These are phyloP conservation scores for Podospora pseudoanserina DNA, from an alignment of 495 filamentous ascomycete genomes.

Conservation along the genomic window DNA sequence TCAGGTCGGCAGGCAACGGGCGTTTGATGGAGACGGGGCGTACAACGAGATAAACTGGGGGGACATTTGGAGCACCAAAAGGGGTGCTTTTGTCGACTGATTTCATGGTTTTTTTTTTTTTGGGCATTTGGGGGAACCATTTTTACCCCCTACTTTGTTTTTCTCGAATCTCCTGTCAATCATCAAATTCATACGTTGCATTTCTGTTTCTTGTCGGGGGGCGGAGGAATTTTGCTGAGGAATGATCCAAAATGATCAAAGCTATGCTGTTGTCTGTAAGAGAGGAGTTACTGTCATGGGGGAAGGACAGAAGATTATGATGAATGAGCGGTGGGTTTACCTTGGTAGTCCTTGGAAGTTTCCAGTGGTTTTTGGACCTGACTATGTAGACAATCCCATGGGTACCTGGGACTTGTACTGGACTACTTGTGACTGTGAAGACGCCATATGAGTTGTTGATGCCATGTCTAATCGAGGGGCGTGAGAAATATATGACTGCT, in stretches of 20 bases:
- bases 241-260: neutral
- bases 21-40: conserved; percentile 28
- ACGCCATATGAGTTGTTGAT: neutral
- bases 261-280: neutral
- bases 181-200: neutral
- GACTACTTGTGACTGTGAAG: neutral
- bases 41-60: conserved; percentile 9
- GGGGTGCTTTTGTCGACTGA: conserved; percentile 4
- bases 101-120: conserved; percentile 2
- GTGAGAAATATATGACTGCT: neutral
- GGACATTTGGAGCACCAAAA: conserved; percentile 1
- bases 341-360: neutral
- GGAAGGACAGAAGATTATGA: neutral
- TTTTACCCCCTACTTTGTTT: neutral
- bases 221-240: neutral
- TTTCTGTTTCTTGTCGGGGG: conserved; percentile 2
- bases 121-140: neutral
- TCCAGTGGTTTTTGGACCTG: neutral
- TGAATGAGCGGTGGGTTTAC: neutral
- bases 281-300: neutral
- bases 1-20: conserved; percentile 13
- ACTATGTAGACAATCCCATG: neutral
- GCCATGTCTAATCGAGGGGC: neutral
- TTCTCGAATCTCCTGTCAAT: conserved; percentile 5
- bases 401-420: neutral